A percentile compares a stretch with the other conserved stretches of the same genome.
Conservation (phyloP, 2,329 filamentous ascomycete species). For the Diatrype stigma region DNA sequence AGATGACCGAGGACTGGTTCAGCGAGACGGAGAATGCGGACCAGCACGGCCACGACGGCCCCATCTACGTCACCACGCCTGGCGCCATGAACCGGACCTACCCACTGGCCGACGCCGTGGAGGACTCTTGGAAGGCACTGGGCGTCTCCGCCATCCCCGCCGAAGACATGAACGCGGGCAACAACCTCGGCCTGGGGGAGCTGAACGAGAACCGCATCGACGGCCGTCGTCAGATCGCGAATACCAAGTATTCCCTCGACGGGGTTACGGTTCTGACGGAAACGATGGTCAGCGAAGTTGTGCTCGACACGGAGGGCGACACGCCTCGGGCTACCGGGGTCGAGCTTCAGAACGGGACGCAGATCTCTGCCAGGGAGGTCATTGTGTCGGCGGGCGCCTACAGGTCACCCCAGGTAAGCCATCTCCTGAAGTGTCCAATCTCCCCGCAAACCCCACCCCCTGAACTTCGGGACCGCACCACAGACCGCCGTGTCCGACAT, state of each 20-base stretch:
- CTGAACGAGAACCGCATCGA: slow-evolving; percentile 25
- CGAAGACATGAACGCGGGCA: slow-evolving; percentile 23
- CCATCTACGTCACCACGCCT: slow-evolving; percentile 20
- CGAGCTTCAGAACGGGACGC: slow-evolving; percentile 9
- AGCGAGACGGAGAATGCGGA: slow-evolving; percentile 9
- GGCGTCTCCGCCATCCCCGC: slow-evolving; percentile 20
- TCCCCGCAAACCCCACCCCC: too few relatives aligned
- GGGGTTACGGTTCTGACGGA: slow-evolving; percentile 20
- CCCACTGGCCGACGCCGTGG: slow-evolving; percentile 26
- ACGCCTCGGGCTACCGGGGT: slow-evolving; percentile 20
- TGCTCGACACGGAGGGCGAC: slow-evolving; percentile 14
- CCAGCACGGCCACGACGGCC: slow-evolving; percentile 24
- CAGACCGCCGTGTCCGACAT: too few relatives aligned
- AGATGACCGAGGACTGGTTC: slow-evolving; percentile 19
- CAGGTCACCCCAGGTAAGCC: too few relatives aligned
- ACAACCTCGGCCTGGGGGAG: slow-evolving; percentile 24
- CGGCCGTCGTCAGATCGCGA: slow-evolving; percentile 25
- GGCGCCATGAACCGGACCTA: slow-evolving; percentile 25
- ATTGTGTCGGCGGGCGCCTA: slow-evolving; percentile 33
- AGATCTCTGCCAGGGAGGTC: slow-evolving; percentile 28
- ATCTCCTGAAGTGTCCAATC: too few relatives aligned
- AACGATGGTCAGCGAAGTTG: slow-evolving; percentile 16
- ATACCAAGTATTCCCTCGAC: slow-evolving; percentile 20
- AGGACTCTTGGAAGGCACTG: slow-evolving; percentile 26
- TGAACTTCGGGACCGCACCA: too few relatives aligned